These are phyloP conservation scores for Fusarium bactridioides DNA, from an alignment of 2,329 filamentous ascomycete genomes.

Conservation along the genomic window DNA sequence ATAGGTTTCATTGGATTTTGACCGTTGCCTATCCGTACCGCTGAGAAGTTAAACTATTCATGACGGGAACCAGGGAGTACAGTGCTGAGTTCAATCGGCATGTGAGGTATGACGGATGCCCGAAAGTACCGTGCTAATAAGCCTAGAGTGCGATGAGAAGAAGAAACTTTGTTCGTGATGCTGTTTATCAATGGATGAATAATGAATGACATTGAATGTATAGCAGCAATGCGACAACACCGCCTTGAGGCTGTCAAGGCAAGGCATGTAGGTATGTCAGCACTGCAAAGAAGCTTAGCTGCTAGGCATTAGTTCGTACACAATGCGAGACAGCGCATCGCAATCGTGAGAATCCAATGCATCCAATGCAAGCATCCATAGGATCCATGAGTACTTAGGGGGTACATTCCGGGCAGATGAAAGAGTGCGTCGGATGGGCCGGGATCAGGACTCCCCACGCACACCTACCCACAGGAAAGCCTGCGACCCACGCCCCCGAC, in stretches of 20 bases:
- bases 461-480: constrained; percentile 29
- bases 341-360: not conserved
- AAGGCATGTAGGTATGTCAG: not conserved
- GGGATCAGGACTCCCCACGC: constrained; percentile 34
- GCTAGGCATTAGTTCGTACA: not conserved
- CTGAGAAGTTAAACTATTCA: not conserved
- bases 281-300: not conserved
- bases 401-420: constrained; percentile 28
- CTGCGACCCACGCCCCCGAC: constrained; percentile 38
- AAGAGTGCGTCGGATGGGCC: constrained; percentile 38
- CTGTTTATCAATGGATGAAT: not conserved
- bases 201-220: not conserved
- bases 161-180: not conserved
- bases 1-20: not conserved
- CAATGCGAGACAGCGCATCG: constrained; percentile 12
- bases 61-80: not conserved
- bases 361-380: not conserved
- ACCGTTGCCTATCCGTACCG: constrained; percentile 20
- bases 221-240: not conserved
- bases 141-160: not conserved
- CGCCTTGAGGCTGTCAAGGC: constrained; percentile 1
- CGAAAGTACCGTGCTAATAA: not conserved
- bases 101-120: not conserved
- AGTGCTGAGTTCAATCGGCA: not conserved
- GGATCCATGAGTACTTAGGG: constrained; percentile 20